Conservation (phyloP, 2,329 filamentous ascomycete genomes). For the Fusarium beomiforme region DNA sequence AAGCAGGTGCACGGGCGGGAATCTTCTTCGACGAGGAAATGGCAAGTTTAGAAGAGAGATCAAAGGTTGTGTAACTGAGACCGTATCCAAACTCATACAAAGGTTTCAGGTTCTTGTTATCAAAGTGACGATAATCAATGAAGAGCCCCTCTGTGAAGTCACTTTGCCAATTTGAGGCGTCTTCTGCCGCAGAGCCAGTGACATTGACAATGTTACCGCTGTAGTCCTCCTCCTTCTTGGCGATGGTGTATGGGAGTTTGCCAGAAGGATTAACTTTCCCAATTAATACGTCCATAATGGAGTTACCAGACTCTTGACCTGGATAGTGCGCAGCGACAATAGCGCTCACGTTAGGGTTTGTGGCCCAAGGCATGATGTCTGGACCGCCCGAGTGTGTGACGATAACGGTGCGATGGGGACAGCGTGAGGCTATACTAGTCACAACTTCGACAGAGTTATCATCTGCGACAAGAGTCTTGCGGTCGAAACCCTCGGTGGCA, state of each 20-base stretch:
- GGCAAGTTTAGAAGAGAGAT: background rate
- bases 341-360: background rate
- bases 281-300: background rate
- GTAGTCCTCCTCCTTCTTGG: background rate
- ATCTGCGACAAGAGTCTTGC: background rate
- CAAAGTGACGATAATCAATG: slow-evolving; percentile 78
- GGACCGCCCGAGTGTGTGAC: background rate
- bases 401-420: background rate
- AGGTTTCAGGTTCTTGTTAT: slow-evolving; percentile 67
- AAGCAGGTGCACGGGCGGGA: background rate
- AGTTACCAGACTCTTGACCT: slow-evolving; percentile 34
- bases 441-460: background rate
- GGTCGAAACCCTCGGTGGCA: background rate
- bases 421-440: background rate
- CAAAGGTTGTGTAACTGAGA: slow-evolving; percentile 77
- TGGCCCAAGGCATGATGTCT: background rate
- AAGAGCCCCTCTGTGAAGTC: background rate
- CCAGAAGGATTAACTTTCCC: background rate
- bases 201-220: background rate
- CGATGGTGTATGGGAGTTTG: background rate
- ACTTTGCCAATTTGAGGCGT: background rate
- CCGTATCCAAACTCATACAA: slow-evolving; percentile 82
- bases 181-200: background rate
- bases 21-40: background rate
- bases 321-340: slow-evolving; percentile 79